Percentiles rank a stretch among this genome's conserved stretches.
phyloP scores from a whole-genome alignment of 2,329 filamentous ascomycete genomes.

The Periglandula ipomoeae region DNA sequence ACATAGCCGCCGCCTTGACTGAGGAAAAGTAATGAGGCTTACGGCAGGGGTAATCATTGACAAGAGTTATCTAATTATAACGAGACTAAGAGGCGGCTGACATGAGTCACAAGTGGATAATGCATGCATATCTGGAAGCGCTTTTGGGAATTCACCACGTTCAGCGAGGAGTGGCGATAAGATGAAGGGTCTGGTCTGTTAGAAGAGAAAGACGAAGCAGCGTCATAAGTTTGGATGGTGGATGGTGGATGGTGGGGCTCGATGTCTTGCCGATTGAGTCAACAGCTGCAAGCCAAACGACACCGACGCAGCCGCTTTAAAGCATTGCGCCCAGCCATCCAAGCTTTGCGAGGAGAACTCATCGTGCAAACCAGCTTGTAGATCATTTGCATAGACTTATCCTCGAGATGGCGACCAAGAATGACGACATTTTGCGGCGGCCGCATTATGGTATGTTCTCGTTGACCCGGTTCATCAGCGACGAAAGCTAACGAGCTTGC shows the following conservation, averaged over 20 bases:
- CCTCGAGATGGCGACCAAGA: slow-evolving; percentile 9
- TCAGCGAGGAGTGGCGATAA: not conserved
- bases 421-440: slow-evolving; percentile 37
- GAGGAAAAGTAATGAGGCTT: too few relatives aligned
- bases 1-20: too few relatives aligned
- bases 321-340: too few relatives aligned
- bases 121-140: too few relatives aligned
- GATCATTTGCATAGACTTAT: not conserved
- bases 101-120: too few relatives aligned
- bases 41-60: not conserved
- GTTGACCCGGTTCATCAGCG: not conserved
- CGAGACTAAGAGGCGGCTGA: not conserved
- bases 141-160: too few relatives aligned
- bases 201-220: too few relatives aligned
- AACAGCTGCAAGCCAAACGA: not conserved
- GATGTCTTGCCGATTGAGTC: not conserved
- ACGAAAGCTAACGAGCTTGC: slow-evolving; percentile 4
- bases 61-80: not conserved
- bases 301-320: not conserved
- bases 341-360: not conserved
- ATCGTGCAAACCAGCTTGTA: not conserved
- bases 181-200: not conserved
- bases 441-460: slow-evolving; percentile 40
- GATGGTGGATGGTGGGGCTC: not conserved
- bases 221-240: not conserved